Evolutionary conservation across 2,329 filamentous ascomycete genomes (phyloP).

Genomic region (Mycosphaerella sp.): DNA sequence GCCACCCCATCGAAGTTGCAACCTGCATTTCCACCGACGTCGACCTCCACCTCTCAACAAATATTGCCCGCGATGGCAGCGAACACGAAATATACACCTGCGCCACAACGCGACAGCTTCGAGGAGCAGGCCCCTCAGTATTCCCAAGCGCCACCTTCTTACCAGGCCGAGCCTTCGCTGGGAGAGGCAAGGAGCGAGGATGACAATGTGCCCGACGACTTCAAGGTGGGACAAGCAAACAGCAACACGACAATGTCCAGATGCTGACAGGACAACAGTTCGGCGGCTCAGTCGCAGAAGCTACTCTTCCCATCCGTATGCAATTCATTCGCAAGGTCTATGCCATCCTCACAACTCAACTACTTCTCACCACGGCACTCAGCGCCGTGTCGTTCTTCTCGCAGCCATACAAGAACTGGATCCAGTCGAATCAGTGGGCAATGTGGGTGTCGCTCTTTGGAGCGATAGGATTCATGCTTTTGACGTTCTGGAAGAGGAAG

Average conservation of each 20-base stretch:
- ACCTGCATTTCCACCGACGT: background rate
- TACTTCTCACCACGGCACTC: conserved; percentile 74
- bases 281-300: conserved; percentile 86
- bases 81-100: conserved; percentile 74
- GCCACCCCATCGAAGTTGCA: background rate
- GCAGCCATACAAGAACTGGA: conserved; percentile 72
- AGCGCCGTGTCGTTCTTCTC: conserved; percentile 84
- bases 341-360: conserved; percentile 91
- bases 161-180: conserved; percentile 57
- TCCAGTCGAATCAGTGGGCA: conserved; percentile 74
- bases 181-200: conserved; percentile 67
- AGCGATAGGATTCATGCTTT: conserved; percentile 73
- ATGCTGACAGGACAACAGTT: conserved; percentile 51
- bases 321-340: conserved; percentile 82
- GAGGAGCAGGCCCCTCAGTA: conserved; percentile 65
- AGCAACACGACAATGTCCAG: background rate
- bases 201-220: conserved; percentile 93
- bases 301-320: conserved; percentile 83
- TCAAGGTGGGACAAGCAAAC: conserved; percentile 58
- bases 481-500: conserved; percentile 80
- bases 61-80: conserved; percentile 54
- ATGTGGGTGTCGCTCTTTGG: conserved; percentile 84
- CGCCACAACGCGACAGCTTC: conserved; percentile 80
- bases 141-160: conserved; percentile 76
- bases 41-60: background rate